phyloP scores from a whole-genome alignment of 2,329 filamentous ascomycete species.

The Penicillium sp. region DNA sequence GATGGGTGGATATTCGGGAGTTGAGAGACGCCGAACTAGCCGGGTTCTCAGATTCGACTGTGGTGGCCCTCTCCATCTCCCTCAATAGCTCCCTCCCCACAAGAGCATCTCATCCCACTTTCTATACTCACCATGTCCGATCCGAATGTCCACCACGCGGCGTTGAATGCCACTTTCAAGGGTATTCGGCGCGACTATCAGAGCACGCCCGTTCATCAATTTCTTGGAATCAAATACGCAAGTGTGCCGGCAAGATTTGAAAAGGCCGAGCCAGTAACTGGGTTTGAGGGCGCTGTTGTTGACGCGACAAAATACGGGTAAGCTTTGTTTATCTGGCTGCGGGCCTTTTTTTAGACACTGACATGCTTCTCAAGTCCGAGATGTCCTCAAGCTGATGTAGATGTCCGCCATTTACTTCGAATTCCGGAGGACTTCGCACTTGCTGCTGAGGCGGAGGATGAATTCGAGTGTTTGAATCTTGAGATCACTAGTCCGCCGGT shows the following conservation, averaged over 20 bases:
- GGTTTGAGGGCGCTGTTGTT: conserved; percentile 33
- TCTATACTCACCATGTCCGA: conserved; percentile 21
- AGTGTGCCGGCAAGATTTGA: conserved; percentile 36
- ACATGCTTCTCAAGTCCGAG: conserved; percentile 38
- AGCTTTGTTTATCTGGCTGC: neutral
- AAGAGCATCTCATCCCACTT: conserved; percentile 1
- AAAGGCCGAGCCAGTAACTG: conserved; percentile 27
- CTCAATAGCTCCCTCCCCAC: neutral
- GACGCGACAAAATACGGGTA: conserved; percentile 42
- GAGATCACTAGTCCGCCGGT: conserved; percentile 41
- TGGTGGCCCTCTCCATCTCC: neutral
- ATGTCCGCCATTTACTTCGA: conserved; percentile 50
- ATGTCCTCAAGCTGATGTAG: conserved; percentile 48
- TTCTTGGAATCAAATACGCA: conserved; percentile 38
- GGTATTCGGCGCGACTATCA: conserved; percentile 23
- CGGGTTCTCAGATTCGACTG: conserved; percentile 5
- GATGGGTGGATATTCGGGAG: conserved; percentile 19
- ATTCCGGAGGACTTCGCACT: conserved; percentile 42
- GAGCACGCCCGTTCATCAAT: conserved; percentile 28
- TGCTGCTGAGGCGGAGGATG: conserved; percentile 42
- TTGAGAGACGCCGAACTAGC: conserved; percentile 16
- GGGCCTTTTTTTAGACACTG: neutral
- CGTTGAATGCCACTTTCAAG: conserved; percentile 33
- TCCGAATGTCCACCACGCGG: conserved; percentile 27
- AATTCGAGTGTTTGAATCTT: conserved; percentile 51